phyloP scores from a whole-genome alignment of 495 filamentous ascomycete genomes.

The Copromyces sp. region DNA sequence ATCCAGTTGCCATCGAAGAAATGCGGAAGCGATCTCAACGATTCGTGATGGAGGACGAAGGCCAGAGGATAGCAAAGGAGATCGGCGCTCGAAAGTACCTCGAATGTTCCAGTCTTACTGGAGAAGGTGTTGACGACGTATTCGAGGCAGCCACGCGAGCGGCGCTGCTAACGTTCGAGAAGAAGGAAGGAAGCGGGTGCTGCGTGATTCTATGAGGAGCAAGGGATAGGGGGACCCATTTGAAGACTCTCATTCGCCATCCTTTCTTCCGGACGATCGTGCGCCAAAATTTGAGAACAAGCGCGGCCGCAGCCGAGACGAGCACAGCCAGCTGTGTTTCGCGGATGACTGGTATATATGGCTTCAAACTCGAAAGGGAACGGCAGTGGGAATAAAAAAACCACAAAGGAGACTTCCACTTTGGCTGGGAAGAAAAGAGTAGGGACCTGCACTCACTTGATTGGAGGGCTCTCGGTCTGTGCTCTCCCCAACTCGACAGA shows the following conservation, averaged over 20 bases:
- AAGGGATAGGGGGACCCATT: neutral
- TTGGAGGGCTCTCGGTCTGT: neutral
- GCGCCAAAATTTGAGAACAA: neutral
- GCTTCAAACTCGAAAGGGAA: neutral
- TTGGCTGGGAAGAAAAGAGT: neutral
- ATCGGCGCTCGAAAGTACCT: slow-evolving; percentile 94
- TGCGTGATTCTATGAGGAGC: slow-evolving; percentile 77
- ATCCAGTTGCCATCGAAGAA: slow-evolving; percentile 87
- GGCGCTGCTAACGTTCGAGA: slow-evolving; percentile 86
- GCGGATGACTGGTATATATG: neutral
- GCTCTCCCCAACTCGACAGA: neutral
- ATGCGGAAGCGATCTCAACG: slow-evolving; percentile 89
- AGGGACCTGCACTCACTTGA: neutral
- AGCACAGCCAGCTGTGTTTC: neutral
- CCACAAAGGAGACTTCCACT: neutral
- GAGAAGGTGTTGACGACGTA: slow-evolving; percentile 96
- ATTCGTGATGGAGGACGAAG: slow-evolving; percentile 75
- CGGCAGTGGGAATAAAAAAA: neutral
- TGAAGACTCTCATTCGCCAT: neutral
- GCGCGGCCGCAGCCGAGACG: neutral
- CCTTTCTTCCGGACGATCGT: neutral
- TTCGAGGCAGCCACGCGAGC: slow-evolving; percentile 96
- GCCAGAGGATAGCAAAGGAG: slow-evolving; percentile 66
- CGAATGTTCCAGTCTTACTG: slow-evolving; percentile 93
- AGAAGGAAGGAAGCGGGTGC: slow-evolving; percentile 70